Evolutionary conservation across 2,329 filamentous ascomycete species (phyloP), one percentile per base, ranked within the genome.

Genomic region (Aspergillus sp.): DNA sequence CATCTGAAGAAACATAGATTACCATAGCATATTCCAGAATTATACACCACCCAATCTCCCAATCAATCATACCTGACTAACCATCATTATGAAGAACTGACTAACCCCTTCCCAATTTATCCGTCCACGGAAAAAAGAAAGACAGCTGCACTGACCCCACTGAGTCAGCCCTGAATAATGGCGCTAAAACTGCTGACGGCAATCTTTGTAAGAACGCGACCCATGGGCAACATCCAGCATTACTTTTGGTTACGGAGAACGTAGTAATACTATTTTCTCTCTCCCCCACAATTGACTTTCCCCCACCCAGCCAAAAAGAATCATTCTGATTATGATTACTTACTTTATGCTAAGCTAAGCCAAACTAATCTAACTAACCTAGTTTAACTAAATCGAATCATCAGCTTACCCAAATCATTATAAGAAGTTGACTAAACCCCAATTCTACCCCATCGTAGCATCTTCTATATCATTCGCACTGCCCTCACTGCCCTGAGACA

Each of bases 381-480:
- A 30, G 10, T 8, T 27, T 32, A 32, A 32, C 30, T 11, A 32
- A 32, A 10, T 11, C 8, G 8, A 36, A 36, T 13, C 32, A 30
- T 30, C 32, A 13, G 58, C 53, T 59, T 62, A 49, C 48, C 38
- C 50, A 52, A 57, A 19, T 49, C 42, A 58, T 67, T 68, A 68
- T 67, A 66, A 68, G 62, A 60, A 58, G 55, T 36, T 70, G 67
- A 71, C 71, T 70, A 72, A 73, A 36, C 32, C 11, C 32, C 2
- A 13, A 13, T 36, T 36, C 32, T 11, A 36, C 6, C 11, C 11
- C 32, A 36, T 36, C 32, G 32, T 36, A 49, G 64, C 63, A 57
- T 58, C 32, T 69, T 71, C 72, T 65, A 66, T 67, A 57, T 25
- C 57, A 52, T 72, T 63, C 67, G 48, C 42, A 63, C 61, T 63